Conservation (phyloP, 2,329 filamentous ascomycete species). For the Exutisphaerella laricina region DNA sequence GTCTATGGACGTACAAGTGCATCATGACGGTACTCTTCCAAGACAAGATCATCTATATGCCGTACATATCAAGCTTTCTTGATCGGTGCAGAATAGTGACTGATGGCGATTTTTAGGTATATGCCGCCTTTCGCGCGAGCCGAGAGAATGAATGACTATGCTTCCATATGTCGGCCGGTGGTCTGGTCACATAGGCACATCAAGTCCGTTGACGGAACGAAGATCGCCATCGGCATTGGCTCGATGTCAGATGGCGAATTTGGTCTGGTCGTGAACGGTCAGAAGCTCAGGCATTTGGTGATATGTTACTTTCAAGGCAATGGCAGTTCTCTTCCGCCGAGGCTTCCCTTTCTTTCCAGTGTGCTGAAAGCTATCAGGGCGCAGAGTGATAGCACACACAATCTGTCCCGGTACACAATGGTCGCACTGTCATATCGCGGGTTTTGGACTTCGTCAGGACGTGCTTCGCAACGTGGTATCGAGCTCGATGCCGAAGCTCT, state of each 20-base stretch:
- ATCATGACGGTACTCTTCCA: constrained; percentile 71
- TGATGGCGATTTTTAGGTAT: too few species aligned
- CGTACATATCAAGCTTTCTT: too few species aligned
- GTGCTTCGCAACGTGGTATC: constrained; percentile 65
- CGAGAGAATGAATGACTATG: constrained; percentile 62
- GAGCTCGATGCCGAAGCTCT: constrained; percentile 62
- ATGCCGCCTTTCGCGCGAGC: constrained; percentile 63
- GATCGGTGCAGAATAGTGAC: too few species aligned
- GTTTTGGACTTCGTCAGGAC: constrained; percentile 71
- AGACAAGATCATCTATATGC: constrained; percentile 78
- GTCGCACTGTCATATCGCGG: constrained; percentile 58
- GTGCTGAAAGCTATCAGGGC: constrained; percentile 40
- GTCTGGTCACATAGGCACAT: constrained; percentile 61
- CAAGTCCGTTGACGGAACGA: constrained; percentile 58
- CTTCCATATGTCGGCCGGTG: constrained; percentile 54
- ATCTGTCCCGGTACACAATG: constrained; percentile 22
- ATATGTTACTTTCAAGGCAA: constrained; percentile 50
- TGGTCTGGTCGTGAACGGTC: too few species aligned
- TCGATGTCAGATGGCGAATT: too few species aligned
- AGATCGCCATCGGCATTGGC: constrained; percentile 56
- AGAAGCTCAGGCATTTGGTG: constrained; percentile 36
- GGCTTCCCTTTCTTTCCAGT: constrained; percentile 44
- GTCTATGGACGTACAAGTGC: constrained; percentile 61
- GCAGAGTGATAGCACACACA: background rate
- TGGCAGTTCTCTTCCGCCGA: constrained; percentile 42